Evolutionary conservation across 345 rosid genomes (phyloP), one percentile per base, ranked within the genome.

Genomic region (Citrus hindsii): DNA sequence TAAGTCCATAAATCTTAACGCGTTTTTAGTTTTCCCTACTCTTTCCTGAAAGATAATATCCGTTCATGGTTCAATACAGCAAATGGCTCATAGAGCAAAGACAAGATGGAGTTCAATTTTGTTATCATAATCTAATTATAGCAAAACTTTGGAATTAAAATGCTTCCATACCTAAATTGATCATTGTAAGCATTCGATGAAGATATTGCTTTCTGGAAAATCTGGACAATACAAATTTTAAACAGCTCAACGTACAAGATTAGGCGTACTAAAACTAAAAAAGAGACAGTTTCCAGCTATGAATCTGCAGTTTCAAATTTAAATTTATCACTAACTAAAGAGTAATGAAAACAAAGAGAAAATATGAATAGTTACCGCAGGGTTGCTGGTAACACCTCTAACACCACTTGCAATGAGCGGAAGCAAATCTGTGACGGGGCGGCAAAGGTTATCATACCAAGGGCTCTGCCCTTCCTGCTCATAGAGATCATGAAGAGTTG

Each of bases 361-460:
- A 19, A 40, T 4, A 64, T 37, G 46, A 69, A 24, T 37, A 69
- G 10, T 80, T 92, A 95, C 99, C 90, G 99, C 98, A 30, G 99
- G 98, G 85, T 95, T 94, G 90, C 99, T 95, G n/a, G 99, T 95
- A 21, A 95, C 99, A 73, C 99, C 99, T 86, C 99, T 86, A 55
- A 95, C 99, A 14, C 99, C 99, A 76, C 86, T 92, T 74, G 85
- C 96, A 9, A 95, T 92, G 63, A 93, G 81, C 1, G 97, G 98
- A 76, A 95, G 88, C 80, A 95, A 87, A 86, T 95, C 97, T 0
- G 97, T 92, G 27, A 96, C 97, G 0, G 99, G 99, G 59, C 99
- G 88, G 88, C 97, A 96, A 40, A 96, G 95, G 84, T 94, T 96
- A 78, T 96, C 99, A 83, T 96, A 96, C 99, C 99, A 96, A 38